A percentile compares a stretch with the other conserved stretches of the same genome.
Conservation (phyloP, 345 rosid genomes). For the Excoecaria agallocha region DNA sequence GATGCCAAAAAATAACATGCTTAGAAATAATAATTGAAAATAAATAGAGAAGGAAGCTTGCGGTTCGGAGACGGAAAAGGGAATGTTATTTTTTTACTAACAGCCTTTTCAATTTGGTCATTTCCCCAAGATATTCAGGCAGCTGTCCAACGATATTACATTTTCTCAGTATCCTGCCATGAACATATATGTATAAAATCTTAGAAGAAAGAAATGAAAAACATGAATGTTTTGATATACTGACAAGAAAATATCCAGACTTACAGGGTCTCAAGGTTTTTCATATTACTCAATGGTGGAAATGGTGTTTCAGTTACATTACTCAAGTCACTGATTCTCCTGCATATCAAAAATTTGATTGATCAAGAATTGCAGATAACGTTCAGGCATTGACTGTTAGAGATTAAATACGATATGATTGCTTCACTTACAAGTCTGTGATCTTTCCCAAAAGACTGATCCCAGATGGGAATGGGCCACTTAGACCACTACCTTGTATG, state of each 20-base stretch:
- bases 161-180: too few species aligned
- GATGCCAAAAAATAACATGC: too few species aligned
- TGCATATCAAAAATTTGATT: constrained; percentile 7
- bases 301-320: constrained; percentile 6
- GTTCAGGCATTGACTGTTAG: neutral
- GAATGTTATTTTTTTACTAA: too few species aligned
- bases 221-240: neutral
- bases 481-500: constrained; percentile 52
- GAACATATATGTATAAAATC: too few species aligned
- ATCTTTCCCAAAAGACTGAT: constrained; percentile 21
- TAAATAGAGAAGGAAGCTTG: too few species aligned
- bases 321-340: constrained; percentile 46
- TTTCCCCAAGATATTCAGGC: too few species aligned
- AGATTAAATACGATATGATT: too few species aligned
- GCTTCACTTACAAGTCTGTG: constrained; percentile 32
- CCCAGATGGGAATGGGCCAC: constrained; percentile 49
- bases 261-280: constrained; percentile 6
- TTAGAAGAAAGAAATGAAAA: neutral
- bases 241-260: neutral
- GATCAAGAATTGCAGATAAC: neutral
- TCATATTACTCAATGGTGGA: constrained; percentile 10
- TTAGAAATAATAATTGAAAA: too few species aligned
- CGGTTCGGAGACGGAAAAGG: too few species aligned
- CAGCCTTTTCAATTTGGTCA: too few species aligned
- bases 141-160: too few species aligned